A percentile compares a stretch with the other conserved stretches of the same genome.
phyloP scores from a whole-genome alignment of 352 stramenopile genomes.

The Phytophthora chlamydospora region DNA sequence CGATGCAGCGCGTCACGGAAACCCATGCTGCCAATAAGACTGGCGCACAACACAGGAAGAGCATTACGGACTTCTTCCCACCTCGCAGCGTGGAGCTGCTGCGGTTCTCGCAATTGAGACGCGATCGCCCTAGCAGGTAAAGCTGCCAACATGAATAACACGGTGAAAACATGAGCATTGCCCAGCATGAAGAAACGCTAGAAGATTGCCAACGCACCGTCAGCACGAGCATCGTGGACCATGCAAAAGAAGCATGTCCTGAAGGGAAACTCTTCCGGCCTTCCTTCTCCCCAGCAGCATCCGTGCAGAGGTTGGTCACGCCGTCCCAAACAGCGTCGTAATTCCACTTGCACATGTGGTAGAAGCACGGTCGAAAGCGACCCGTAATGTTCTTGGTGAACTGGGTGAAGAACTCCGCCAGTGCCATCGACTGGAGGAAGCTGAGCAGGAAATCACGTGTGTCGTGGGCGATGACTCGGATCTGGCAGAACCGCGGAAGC shows the following conservation, averaged over 20 bases:
- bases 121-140: slow-evolving; percentile 63
- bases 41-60: slow-evolving; percentile 62
- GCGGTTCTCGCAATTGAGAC: slow-evolving; percentile 51
- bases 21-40: slow-evolving; percentile 63
- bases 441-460: slow-evolving; percentile 73
- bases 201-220: slow-evolving; percentile 41
- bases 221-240: slow-evolving; percentile 69
- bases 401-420: slow-evolving; percentile 60
- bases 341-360: slow-evolving; percentile 77
- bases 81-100: slow-evolving; percentile 42
- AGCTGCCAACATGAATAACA: slow-evolving; percentile 24
- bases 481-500: slow-evolving; percentile 45
- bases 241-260: slow-evolving; percentile 67
- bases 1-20: slow-evolving; percentile 63
- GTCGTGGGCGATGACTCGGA: slow-evolving; percentile 60
- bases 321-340: slow-evolving; percentile 63
- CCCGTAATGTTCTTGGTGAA: slow-evolving; percentile 73
- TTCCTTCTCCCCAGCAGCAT: slow-evolving; percentile 55
- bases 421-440: slow-evolving; percentile 45
- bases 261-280: slow-evolving; percentile 74
- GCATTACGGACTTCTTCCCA: slow-evolving; percentile 51
- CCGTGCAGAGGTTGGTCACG: slow-evolving; percentile 60
- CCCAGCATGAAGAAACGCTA: neutral
- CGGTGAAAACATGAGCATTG: no score
- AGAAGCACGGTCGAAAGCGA: slow-evolving; percentile 72